Evolutionary conservation across 1,284 basidiomycete species (phyloP), one percentile per base, ranked within the genome.

Genomic region (Cerioporus squamosus): DNA sequence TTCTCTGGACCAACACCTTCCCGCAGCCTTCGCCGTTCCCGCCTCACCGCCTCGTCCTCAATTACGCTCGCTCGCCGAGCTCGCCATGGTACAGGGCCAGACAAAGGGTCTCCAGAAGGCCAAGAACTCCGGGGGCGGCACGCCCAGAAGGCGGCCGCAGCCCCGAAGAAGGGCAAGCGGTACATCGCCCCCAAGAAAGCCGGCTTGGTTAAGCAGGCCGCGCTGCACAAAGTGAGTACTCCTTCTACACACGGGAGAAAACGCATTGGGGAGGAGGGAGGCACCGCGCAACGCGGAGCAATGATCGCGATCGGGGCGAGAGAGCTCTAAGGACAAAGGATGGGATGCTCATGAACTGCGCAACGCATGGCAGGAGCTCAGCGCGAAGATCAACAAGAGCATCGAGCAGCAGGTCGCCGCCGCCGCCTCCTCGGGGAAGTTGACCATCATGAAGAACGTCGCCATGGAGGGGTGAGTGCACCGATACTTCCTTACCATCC

Each of bases 331-430:
- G n/a, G n/a, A n/a, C n/a, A n/a, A n/a, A n/a, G n/a, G n/a, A n/a
- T n/a, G n/a, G n/a, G n/a, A n/a, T 39, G 18, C 51, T 24, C 17
- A 57, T 44, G n/a, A 40, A 26, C 38, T 38, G 31, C 22, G 45
- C 46, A n/a, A 22, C 45, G 20, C 44, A 20, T 42, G 50, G 40
- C 71, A 95, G 94, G 79, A 83, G 67, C 79, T 97, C 61, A 91
- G 90, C 61, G 88, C 92, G 55, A 94, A 94, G 75, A 95, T 96
- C 72, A 94, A 91, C 72, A 87, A 86, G 72, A 92, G 90, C 31
- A 94, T 97, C 68, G 94, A 97, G 74, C 81, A 84, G 58, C 93
- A 95, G 75, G 92, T 94, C 86, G 91, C 93, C 29, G 79, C 86
- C 53, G 92, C 93, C n/a, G 93, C 94, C 12, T 91, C 90, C 6